Percentiles rank a stretch among this genome's conserved stretches.
phyloP scores from a whole-genome alignment of 345 rosid genomes.

The Passiflora organensis region DNA sequence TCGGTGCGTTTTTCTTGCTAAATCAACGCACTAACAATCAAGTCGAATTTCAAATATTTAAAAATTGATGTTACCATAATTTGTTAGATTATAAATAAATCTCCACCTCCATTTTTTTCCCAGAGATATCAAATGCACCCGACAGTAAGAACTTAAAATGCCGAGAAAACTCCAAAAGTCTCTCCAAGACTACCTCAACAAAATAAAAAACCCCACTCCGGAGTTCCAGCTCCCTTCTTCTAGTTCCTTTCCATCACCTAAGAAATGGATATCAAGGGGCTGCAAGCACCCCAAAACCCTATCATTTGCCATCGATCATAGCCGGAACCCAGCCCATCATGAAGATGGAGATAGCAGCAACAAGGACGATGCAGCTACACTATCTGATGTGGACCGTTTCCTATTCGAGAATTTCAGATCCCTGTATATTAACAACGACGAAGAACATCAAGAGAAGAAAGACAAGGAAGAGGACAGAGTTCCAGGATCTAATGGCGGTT shows the following conservation, averaged over 20 bases:
- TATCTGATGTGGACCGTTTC: conserved; percentile 73
- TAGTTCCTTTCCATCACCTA: conserved; percentile 24
- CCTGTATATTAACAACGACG: conserved; percentile 50
- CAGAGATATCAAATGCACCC: too few relatives aligned
- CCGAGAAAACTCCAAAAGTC: conserved; percentile 58
- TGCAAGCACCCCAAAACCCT: conserved; percentile 63
- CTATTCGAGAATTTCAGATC: conserved; percentile 78
- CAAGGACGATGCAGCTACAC: too few relatives aligned
- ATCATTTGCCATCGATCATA: conserved; percentile 39
- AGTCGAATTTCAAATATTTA: too few relatives aligned
- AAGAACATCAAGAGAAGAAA: conserved; percentile 8
- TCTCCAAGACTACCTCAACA: conserved; percentile 53
- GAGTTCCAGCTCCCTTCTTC: conserved; percentile 33
- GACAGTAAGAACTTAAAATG: too few relatives aligned
- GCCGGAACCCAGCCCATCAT: too few relatives aligned
- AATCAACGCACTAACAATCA: too few relatives aligned
- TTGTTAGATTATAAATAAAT: too few relatives aligned
- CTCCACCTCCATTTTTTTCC: too few relatives aligned
- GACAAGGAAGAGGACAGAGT: background rate
- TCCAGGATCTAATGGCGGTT: background rate
- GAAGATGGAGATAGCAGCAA: too few relatives aligned
- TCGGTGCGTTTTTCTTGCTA: too few relatives aligned
- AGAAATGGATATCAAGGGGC: conserved; percentile 40
- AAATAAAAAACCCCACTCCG: conserved; percentile 45
- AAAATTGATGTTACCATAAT: too few relatives aligned